phyloP scores from a whole-genome alignment of 257 asterid genomes.

The Scutellaria barbata region DNA sequence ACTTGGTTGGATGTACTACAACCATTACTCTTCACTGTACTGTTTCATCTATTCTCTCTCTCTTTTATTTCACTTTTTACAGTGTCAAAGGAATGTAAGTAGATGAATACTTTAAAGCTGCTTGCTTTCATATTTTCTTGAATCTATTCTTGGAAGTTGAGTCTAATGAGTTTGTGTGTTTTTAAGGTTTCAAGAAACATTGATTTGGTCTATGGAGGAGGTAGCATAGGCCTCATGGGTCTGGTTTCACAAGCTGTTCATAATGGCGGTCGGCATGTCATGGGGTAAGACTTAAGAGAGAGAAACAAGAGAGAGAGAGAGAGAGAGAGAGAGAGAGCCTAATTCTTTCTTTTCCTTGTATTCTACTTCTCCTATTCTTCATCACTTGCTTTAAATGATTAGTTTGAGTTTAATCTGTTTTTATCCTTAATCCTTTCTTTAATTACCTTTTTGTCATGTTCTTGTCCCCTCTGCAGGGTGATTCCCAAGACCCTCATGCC shows the following conservation, averaged over 20 bases:
- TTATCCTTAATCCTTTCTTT: constrained; percentile 10
- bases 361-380: constrained; percentile 18
- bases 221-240: constrained; percentile 72
- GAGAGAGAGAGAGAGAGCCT: no score
- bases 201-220: constrained; percentile 73
- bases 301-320: no score
- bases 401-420: constrained; percentile 31
- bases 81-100: constrained; percentile 21
- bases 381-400: constrained; percentile 38
- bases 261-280: constrained; percentile 75
- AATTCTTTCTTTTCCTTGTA: constrained; percentile 16
- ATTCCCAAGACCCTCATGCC: constrained; percentile 99
- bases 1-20: constrained; percentile 20
- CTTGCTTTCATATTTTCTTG: background rate
- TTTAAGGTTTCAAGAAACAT: constrained; percentile 57
- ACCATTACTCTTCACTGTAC: constrained; percentile 33
- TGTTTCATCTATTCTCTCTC: constrained; percentile 25
- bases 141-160: constrained; percentile 21
- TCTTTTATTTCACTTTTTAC: background rate
- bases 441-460: constrained; percentile 69
- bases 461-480: constrained; percentile 82
- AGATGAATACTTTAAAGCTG: no score
- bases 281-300: constrained; percentile 44
- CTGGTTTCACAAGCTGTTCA: constrained; percentile 72
- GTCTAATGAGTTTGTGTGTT: constrained; percentile 31